Conservation (phyloP, 75 land plant genomes). For the Picea glauca region DNA sequence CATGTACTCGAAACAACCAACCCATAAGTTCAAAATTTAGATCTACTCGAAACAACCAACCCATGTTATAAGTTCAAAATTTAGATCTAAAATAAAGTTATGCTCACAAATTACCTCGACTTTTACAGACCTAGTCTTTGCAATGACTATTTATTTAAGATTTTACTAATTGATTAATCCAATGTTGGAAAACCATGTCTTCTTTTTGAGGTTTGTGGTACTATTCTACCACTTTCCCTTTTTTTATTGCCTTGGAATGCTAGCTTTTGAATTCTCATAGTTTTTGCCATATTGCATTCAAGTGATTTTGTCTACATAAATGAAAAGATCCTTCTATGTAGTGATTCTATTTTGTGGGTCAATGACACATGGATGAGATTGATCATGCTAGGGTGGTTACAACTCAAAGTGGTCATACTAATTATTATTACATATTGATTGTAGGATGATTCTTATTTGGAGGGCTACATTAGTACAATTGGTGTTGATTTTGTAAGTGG, state of each 20-base stretch:
- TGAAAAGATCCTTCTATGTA: background rate
- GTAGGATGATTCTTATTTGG: slow-evolving; percentile 85
- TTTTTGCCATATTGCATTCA: background rate
- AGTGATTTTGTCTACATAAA: background rate
- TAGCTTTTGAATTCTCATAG: background rate
- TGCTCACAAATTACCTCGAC: background rate
- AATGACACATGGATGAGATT: background rate
- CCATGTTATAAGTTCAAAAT: too few relatives aligned
- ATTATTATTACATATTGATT: background rate
- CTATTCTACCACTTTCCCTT: background rate
- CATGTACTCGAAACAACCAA: too few relatives aligned
- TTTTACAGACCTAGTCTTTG: background rate
- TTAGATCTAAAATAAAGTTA: too few relatives aligned
- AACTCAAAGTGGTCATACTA: background rate
- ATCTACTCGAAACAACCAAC: too few relatives aligned
- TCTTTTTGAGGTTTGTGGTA: slow-evolving; percentile 52
- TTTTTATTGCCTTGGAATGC: background rate
- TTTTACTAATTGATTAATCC: slow-evolving; percentile 53
- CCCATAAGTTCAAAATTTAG: too few relatives aligned
- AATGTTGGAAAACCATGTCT: slow-evolving; percentile 62
- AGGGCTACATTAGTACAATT: slow-evolving; percentile 81
- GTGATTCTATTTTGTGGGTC: background rate
- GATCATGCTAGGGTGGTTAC: too few relatives aligned
- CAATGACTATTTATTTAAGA: slow-evolving; percentile 51
- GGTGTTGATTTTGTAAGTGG: slow-evolving; percentile 83